Base-by-base conservation (phyloP, 1,284 basidiomycete species). In the Leucoagaricus sp. region DNA sequence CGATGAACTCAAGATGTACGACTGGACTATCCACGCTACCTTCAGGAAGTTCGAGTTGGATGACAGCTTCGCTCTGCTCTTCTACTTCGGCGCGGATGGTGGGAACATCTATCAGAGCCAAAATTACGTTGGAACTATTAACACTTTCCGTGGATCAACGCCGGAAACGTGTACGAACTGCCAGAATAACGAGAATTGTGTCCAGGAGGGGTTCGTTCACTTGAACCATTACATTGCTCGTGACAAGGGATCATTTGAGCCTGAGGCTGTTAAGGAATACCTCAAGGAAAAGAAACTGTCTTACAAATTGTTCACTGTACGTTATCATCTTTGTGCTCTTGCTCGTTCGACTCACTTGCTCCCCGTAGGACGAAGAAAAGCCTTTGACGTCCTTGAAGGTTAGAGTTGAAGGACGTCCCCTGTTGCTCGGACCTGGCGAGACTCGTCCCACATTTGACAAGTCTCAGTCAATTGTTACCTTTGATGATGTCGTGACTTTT, bases 11-110 rank as follows among this genome's bases (percentile, higher is more conserved):
- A 15, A 49, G 38, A 53, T 69, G 29, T 67, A 61, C 49, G 76
- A 81, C 47, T 81, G 79, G 79, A 69, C 72, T 2, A 74, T 67
- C 9, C 75, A 75, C 48, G 67, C 79, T 50, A 63, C 65, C 12
- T 67, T 72, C 64, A 75, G 76, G 67, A 75, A 79, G 61, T 75
- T 70, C 64, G 77, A 75, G 52, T 59, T 79, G 28, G 72, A 72
- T 0, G 59, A 65, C n/a, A 75, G 73, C 65, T 80, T 76, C 63
- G 61, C 66, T n/a, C 67, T 80, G 21, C 63, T 74, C 29, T 54
- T 80, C 51, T 80, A 77, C 73, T 67, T 79, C 15, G 42, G 31
- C 6, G 26, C 15, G 4, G 8, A 44, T 19, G 48, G 33, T 13
- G 49, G 54, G 2, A 23, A 28, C n/a, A 45, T 50, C 34, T 23